Evolutionary conservation across 768 basidiomycete species (phyloP).

Genomic region (Boletus huronensis): DNA sequence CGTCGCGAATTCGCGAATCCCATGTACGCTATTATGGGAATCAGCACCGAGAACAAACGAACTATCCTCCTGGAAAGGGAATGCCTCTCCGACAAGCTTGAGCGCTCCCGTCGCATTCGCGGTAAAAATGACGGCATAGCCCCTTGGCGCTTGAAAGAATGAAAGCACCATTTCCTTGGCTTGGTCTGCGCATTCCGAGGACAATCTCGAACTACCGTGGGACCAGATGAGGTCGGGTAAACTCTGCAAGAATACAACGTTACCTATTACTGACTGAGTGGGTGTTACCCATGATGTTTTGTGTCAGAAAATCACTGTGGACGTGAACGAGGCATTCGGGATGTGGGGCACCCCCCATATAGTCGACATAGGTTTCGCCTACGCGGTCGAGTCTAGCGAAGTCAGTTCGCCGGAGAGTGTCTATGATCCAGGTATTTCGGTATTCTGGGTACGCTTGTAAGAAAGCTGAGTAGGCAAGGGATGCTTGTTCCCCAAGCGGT

Average conservation of each 20-base stretch:
- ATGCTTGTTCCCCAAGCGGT: constrained; percentile 34
- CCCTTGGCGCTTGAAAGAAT: constrained; percentile 72
- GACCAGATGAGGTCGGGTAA: neutral
- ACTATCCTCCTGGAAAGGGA: constrained; percentile 60
- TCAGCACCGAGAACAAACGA: constrained; percentile 68
- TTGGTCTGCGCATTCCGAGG: constrained; percentile 60
- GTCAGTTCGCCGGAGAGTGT: constrained; percentile 62
- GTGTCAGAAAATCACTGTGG: constrained; percentile 65
- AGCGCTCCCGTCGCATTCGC: constrained; percentile 76
- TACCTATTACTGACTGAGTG: constrained; percentile 82
- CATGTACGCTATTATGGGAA: constrained; percentile 83
- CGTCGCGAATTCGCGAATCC: constrained; percentile 69
- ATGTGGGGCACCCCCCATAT: constrained; percentile 81
- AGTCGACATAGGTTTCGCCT: constrained; percentile 79
- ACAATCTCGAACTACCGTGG: constrained; percentile 59
- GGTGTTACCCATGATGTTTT: constrained; percentile 73
- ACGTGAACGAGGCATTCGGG: constrained; percentile 73
- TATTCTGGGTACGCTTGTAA: constrained; percentile 50
- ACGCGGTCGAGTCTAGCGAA: constrained; percentile 54
- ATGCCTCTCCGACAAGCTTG: constrained; percentile 80
- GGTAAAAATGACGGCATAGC: constrained; percentile 81
- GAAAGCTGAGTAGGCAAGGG: constrained; percentile 48
- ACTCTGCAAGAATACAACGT: constrained; percentile 1
- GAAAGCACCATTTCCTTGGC: constrained; percentile 70
- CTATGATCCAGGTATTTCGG: constrained; percentile 65